Percentiles rank a stretch among this genome's conserved stretches.
phyloP scores from a whole-genome alignment of 139 green algal species.

The Chlorella sp. region DNA sequence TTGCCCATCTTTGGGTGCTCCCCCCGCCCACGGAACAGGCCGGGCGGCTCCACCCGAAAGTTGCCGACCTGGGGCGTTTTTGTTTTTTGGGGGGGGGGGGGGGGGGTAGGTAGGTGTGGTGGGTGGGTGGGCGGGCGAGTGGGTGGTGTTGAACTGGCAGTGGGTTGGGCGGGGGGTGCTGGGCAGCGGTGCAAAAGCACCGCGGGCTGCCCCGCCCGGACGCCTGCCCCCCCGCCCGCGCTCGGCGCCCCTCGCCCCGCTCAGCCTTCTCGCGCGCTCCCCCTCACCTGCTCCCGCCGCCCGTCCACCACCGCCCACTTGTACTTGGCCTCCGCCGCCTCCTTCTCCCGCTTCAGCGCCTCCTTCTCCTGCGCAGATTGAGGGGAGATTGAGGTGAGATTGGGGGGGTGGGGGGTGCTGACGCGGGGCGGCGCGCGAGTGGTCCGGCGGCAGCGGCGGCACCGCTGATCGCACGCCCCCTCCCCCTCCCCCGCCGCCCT shows the following conservation, averaged over 20 bases:
- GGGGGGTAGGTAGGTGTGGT: not conserved
- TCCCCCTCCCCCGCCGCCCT: too few relatives aligned
- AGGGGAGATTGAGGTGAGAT: too few relatives aligned
- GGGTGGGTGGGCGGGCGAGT: too few relatives aligned
- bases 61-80: constrained; percentile 88
- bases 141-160: too few relatives aligned
- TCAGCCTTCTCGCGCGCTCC: not conserved
- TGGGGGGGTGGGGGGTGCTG: too few relatives aligned
- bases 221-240: too few relatives aligned
- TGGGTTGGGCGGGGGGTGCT: too few relatives aligned
- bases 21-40: constrained; percentile 96
- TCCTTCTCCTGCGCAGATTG: constrained; percentile 84
- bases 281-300: constrained; percentile 86
- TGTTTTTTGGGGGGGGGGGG: not conserved
- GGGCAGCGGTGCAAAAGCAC: too few relatives aligned
- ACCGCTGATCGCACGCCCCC: too few relatives aligned
- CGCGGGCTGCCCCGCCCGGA: not conserved
- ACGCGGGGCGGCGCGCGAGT: too few relatives aligned
- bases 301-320: constrained; percentile 91
- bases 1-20: constrained; percentile 99
- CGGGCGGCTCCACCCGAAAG: constrained; percentile 97
- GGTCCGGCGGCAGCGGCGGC: too few relatives aligned
- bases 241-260: not conserved
- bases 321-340: constrained; percentile 88
- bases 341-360: constrained; percentile 79